Base-by-base conservation (phyloP, 352 stramenopile genomes). In the Hyaloperonospora brassicae region DNA sequence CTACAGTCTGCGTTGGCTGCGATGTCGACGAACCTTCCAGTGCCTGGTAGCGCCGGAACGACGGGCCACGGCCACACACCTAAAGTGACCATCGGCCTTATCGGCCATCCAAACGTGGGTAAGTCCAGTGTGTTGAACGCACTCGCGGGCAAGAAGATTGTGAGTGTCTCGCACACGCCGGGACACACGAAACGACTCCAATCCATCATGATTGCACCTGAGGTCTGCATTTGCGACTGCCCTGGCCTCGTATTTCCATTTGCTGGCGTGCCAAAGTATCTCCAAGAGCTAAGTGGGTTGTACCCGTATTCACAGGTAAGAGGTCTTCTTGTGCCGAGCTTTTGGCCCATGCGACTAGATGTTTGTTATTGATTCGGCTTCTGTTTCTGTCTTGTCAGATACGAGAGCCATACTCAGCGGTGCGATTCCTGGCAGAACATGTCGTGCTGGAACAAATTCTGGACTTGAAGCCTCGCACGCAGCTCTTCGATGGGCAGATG, bases 71-170 rank as follows among this genome's bases (percentile, higher is more conserved):
- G 75, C 27, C 64, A 64, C 11, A 82, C 76, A 7, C 67, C 67
- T 4, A 81, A 76, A 31, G 66, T 89, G 31, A 94, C 76, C 8
- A 87, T 94, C 38, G 87, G 87, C 40, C 66, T 96, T n/a, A 89
- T 94, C 34, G 87, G 86, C 10, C 81, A 95, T 47, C 84, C 83
- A 27, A 95, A 95, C 55, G 83, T 93, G n/a, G 84, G 84, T 52
- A 95, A 95, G 56, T 92, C 80, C 17, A 93, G 83, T 52, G 76
- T 95, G 23, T 64, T 95, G 24, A 95, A 95, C 43, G 82, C 83
- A 7, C 65, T 95, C 14, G 79, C 78, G 1, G 83, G 82, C 46
- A 93, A 92, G 62, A 95, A 95, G 52, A 79, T 91, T 46, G 82
- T 90, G 46, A 93, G 81, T 50, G 84, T 91, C 11, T 93, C 83